phyloP scores from a whole-genome alignment of 345 rosid genomes.

The Acer negundo region DNA sequence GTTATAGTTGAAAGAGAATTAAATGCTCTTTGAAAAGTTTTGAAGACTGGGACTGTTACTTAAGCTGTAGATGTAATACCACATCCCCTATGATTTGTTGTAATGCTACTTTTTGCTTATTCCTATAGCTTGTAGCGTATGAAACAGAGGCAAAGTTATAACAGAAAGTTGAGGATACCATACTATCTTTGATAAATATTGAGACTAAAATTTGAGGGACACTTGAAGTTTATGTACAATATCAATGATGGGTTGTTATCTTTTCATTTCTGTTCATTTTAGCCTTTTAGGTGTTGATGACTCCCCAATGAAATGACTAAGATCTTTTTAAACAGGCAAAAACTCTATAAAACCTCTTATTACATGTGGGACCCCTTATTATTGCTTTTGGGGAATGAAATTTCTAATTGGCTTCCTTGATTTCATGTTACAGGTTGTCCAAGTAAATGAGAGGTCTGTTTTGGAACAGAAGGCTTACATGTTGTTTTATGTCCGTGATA shows the following conservation, averaged over 20 bases:
- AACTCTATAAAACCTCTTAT: not conserved
- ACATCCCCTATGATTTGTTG: not conserved
- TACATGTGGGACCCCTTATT: not conserved
- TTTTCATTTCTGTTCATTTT: not conserved
- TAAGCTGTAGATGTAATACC: not conserved
- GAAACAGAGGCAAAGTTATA: not conserved
- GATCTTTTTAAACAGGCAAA: not conserved
- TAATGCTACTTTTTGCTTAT: not conserved
- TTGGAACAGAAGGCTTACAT: slow-evolving; percentile 94
- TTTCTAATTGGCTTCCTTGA: slow-evolving; percentile 8
- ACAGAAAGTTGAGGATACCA: not conserved
- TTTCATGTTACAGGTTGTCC: slow-evolving; percentile 63
- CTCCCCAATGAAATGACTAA: not conserved
- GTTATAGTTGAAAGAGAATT: not conserved
- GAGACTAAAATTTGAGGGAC: not conserved
- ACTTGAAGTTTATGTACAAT: not conserved
- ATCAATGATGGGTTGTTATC: not conserved
- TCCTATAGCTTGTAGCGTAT: not conserved
- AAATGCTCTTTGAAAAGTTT: not conserved
- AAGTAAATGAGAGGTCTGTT: slow-evolving; percentile 77
- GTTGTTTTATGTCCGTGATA: slow-evolving; percentile 95
- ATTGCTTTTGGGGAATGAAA: not conserved
- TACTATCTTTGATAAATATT: not conserved
- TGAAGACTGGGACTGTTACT: not conserved
- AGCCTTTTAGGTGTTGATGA: not conserved